Evolutionary conservation across 208 protist genomes (phyloP).

Genomic region (Wallacemonas rigidus): DNA sequence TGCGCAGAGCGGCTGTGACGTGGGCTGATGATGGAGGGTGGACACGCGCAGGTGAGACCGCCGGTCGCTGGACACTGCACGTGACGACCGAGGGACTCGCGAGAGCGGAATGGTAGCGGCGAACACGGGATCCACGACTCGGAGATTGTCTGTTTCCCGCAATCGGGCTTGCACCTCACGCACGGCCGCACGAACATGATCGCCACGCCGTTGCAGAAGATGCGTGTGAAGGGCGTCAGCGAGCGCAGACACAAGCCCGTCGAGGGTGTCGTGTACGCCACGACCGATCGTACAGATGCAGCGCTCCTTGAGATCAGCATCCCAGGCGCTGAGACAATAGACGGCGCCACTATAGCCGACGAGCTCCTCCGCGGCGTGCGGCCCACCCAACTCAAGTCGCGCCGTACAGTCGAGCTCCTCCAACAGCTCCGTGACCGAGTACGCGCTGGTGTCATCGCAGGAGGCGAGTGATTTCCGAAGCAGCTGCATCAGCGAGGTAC

Average conservation of each 20-base stretch:
- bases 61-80: background rate
- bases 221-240: background rate
- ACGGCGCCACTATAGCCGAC: conserved; percentile 10
- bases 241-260: background rate
- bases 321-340: conserved; percentile 3
- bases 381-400: conserved; percentile 4
- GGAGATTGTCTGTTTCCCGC: background rate
- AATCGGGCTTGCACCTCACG: background rate
- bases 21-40: conserved; percentile 3
- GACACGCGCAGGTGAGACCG: background rate
- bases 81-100: background rate
- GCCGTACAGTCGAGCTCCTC: conserved; percentile 13
- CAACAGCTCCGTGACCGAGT: conserved; percentile 6
- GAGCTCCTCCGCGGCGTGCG: background rate
- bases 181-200: background rate
- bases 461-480: background rate
- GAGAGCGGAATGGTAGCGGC: background rate
- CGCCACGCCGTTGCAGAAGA: background rate
- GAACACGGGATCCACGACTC: background rate
- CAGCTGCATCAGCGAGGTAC: background rate
- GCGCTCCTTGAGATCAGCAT: background rate
- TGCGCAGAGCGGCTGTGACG: background rate
- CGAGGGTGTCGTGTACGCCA: background rate
- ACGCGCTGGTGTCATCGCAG: background rate
- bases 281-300: background rate